Conservation (phyloP, 192 early-diverging fungal genomes). For the Mortierella claussenii region DNA sequence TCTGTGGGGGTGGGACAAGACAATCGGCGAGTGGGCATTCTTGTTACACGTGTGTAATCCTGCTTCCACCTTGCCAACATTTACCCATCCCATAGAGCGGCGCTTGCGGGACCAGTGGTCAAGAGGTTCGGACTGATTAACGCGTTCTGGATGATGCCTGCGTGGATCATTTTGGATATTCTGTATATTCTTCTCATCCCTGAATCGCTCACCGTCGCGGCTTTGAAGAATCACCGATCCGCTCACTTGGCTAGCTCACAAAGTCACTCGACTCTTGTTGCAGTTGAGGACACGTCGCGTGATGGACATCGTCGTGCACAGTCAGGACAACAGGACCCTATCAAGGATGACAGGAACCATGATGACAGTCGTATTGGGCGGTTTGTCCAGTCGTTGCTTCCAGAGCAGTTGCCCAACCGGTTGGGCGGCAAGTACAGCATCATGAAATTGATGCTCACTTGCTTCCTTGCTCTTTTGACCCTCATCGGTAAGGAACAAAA, state of each 20-base stretch:
- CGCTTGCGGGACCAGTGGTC: conserved; percentile 7
- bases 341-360: background rate
- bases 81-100: conserved; percentile 9
- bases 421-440: conserved; percentile 40
- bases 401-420: conserved; percentile 22
- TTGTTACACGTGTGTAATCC: background rate
- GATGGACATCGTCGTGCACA: background rate
- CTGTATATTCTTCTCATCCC: conserved; percentile 29
- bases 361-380: background rate
- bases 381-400: background rate
- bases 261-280: conserved; percentile 2
- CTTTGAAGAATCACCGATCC: background rate
- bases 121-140: conserved; percentile 22
- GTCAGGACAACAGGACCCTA: background rate
- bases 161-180: background rate
- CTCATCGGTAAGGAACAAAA: conserved; percentile 14
- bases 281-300: background rate
- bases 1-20: too few species aligned
- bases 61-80: background rate
- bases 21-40: background rate
- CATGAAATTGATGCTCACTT: conserved; percentile 11
- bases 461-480: conserved; percentile 18
- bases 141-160: conserved; percentile 25
- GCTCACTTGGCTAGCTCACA: background rate
- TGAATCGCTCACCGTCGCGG: conserved; percentile 17